Percentiles rank a stretch among this genome's conserved stretches.
Conservation (phyloP, 495 filamentous ascomycete species). For the Hypoxylon crocopeplum region DNA sequence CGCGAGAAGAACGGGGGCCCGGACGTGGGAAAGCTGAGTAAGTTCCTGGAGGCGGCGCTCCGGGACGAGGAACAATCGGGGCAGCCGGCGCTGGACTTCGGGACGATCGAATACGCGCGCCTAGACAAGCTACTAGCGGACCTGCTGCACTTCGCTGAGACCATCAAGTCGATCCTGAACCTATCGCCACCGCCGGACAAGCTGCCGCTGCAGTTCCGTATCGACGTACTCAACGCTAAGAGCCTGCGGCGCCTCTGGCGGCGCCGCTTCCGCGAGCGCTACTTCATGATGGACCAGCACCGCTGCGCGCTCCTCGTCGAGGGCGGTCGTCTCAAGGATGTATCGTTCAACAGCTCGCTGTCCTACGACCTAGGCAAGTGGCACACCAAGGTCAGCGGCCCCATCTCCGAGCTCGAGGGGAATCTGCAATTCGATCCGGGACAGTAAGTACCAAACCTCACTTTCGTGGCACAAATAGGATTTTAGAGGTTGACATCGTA, state of each 20-base stretch:
- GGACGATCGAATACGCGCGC: constrained; percentile 46
- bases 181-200: background rate
- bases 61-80: constrained; percentile 36
- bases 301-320: constrained; percentile 41
- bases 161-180: background rate
- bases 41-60: constrained; percentile 45
- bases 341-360: constrained; percentile 37
- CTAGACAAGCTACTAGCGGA: constrained; percentile 53
- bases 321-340: constrained; percentile 43
- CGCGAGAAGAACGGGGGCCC: constrained; percentile 22
- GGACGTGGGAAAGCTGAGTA: constrained; percentile 33
- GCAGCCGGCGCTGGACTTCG: constrained; percentile 35
- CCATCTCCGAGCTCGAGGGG: constrained; percentile 40
- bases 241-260: constrained; percentile 48
- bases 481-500: constrained; percentile 20
- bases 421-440: constrained; percentile 42
- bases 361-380: constrained; percentile 32
- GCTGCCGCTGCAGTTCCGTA: constrained; percentile 23
- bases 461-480: too few relatives aligned
- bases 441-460: constrained; percentile 33
- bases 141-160: constrained; percentile 36
- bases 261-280: constrained; percentile 44
- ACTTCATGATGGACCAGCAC: constrained; percentile 50
- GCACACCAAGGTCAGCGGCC: constrained; percentile 30
- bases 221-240: constrained; percentile 36